Conservation (phyloP, 2,329 filamentous ascomycete species). For the Madurella fahalii region DNA sequence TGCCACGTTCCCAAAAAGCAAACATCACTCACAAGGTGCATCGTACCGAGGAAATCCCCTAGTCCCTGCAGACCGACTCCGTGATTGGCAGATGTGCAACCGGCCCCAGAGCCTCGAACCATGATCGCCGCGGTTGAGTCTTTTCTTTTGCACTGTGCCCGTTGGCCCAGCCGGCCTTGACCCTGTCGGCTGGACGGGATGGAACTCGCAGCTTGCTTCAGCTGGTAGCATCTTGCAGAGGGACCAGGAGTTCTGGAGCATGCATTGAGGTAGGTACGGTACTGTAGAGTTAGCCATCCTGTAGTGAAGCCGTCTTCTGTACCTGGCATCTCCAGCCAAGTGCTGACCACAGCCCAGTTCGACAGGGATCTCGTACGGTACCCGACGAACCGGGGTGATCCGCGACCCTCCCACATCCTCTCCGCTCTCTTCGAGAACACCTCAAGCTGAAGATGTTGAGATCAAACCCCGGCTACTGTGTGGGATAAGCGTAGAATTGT, state of each 20-base stretch:
- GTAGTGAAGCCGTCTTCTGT: too few relatives aligned
- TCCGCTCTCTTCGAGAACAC: background rate
- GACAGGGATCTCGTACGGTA: background rate
- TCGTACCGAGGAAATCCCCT: background rate
- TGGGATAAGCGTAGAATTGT: too few relatives aligned
- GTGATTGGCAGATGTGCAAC: too few relatives aligned
- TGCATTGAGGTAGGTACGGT: background rate
- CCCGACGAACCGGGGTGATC: background rate
- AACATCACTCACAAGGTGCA: background rate
- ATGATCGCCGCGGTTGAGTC: slow-evolving; percentile 5
- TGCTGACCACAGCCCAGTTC: background rate
- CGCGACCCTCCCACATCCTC: background rate
- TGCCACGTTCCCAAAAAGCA: background rate
- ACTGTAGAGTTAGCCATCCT: background rate
- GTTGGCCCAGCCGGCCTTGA: too few relatives aligned
- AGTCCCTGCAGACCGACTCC: too few relatives aligned
- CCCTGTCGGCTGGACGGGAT: too few relatives aligned
- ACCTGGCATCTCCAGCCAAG: background rate
- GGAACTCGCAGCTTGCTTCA: too few relatives aligned
- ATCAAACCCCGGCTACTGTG: too few relatives aligned
- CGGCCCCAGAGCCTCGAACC: background rate
- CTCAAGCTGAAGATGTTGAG: too few relatives aligned
- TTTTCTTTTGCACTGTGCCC: background rate
- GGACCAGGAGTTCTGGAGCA: background rate
- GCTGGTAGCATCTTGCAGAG: too few relatives aligned